A percentile compares a stretch with the other conserved stretches of the same genome.
These are phyloP conservation scores for Fusarium kyushuense DNA, from an alignment of 2,329 filamentous ascomycete genomes.

Conservation along the genomic window DNA sequence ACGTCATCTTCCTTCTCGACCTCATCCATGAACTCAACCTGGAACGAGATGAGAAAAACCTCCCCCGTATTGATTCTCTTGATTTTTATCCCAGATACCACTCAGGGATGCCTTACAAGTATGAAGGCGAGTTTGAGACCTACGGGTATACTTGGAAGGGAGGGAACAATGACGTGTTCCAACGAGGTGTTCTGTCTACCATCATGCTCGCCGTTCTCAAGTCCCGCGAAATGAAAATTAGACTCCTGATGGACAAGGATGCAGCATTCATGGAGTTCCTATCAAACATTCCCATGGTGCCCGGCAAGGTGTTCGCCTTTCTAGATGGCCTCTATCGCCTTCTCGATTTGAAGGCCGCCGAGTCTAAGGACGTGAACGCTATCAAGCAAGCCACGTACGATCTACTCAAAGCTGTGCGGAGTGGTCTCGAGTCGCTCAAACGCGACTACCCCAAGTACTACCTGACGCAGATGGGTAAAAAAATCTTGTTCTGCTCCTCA, in stretches of 20 bases:
- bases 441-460: conserved; percentile 47
- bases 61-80: conserved; percentile 43
- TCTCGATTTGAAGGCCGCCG: conserved; percentile 33
- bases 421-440: conserved; percentile 43
- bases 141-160: conserved; percentile 52
- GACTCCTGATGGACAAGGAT: conserved; percentile 49
- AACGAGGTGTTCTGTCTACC: conserved; percentile 52
- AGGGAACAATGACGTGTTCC: conserved; percentile 43
- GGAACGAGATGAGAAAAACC: conserved; percentile 19
- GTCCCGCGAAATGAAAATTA: conserved; percentile 47
- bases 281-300: conserved; percentile 47
- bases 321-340: conserved; percentile 53
- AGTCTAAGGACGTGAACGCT: conserved; percentile 1
- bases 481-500: conserved; percentile 50
- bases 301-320: conserved; percentile 48
- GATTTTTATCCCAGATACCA: conserved; percentile 55
- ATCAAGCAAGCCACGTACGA: conserved; percentile 48
- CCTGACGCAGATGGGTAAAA: conserved; percentile 40
- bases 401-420: conserved; percentile 50
- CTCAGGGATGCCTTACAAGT: conserved; percentile 41
- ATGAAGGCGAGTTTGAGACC: not conserved
- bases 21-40: conserved; percentile 54
- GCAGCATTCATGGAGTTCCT: conserved; percentile 51
- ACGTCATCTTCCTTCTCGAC: conserved; percentile 52
- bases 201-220: conserved; percentile 54